phyloP scores from a whole-genome alignment of 2,329 filamentous ascomycete genomes.

The Aspergillus aculeatinus region DNA sequence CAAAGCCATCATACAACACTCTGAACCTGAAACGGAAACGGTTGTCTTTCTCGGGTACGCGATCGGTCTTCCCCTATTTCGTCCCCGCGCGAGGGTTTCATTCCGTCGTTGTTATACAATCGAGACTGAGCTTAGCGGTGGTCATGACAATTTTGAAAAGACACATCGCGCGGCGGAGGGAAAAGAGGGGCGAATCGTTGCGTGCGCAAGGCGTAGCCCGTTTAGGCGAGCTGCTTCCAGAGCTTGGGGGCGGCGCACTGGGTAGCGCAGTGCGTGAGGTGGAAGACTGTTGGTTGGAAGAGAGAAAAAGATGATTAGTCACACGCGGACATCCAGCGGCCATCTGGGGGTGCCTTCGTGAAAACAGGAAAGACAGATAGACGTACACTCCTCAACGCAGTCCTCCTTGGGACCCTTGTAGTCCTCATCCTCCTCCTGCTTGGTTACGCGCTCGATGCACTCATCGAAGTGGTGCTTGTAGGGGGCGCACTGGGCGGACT shows the following conservation, averaged over 20 bases:
- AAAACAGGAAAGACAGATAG: background rate
- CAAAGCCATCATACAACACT: conserved; percentile 4
- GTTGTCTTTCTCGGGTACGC: conserved; percentile 5
- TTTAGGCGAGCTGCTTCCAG: conserved; percentile 88
- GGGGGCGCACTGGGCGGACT: conserved; percentile 78
- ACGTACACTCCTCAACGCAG: conserved; percentile 98
- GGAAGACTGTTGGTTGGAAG: conserved; percentile 70
- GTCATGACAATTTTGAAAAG: background rate
- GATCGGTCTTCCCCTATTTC: background rate
- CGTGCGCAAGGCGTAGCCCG: conserved; percentile 11
- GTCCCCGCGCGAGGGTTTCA: background rate
- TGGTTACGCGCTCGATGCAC: conserved; percentile 90
- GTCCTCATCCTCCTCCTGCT: conserved; percentile 65
- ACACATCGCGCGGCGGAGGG: background rate
- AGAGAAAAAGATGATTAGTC: background rate
- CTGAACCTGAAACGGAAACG: conserved; percentile 10
- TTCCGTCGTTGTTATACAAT: background rate
- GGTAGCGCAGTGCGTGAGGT: conserved; percentile 92
- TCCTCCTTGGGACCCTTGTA: conserved; percentile 79
- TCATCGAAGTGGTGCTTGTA: conserved; percentile 98
- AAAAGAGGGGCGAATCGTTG: background rate
- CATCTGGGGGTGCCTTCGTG: background rate
- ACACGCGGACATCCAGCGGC: background rate
- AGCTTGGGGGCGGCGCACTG: conserved; percentile 95
- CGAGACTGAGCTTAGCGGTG: background rate